phyloP scores from a whole-genome alignment of 192 early-diverging fungal genomes.

The Coemansia sp. region DNA sequence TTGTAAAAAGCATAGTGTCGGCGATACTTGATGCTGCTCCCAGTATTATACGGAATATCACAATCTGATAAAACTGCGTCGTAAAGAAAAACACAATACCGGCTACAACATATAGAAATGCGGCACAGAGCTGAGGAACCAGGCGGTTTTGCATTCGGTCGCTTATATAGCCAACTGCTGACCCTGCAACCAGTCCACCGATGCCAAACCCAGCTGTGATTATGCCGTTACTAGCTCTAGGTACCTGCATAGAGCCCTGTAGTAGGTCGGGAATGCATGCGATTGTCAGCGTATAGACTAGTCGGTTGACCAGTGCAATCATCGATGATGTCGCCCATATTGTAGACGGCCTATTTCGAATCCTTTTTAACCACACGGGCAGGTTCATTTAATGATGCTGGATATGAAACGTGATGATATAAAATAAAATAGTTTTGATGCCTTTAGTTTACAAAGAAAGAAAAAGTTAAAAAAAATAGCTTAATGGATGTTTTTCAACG shows the following conservation, averaged over 20 bases:
- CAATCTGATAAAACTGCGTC: constrained; percentile 30
- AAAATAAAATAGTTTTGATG: neutral
- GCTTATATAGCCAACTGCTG: constrained; percentile 35
- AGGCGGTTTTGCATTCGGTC: constrained; percentile 39
- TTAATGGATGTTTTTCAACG: neutral
- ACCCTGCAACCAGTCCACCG: constrained; percentile 33
- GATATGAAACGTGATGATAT: neutral
- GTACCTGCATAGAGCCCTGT: constrained; percentile 24
- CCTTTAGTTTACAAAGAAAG: neutral
- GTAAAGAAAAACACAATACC: constrained; percentile 32
- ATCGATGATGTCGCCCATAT: constrained; percentile 36
- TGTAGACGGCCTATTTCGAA: constrained; percentile 39
- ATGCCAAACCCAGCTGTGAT: constrained; percentile 45
- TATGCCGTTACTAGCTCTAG: constrained; percentile 39
- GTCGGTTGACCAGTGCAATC: constrained; percentile 40
- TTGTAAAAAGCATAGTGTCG: constrained; percentile 47
- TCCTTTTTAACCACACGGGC: constrained; percentile 10
- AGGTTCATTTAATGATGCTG: constrained; percentile 4
- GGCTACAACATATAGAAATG: constrained; percentile 26
- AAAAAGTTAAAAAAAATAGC: neutral
- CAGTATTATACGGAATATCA: constrained; percentile 34
- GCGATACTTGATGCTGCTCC: constrained; percentile 42
- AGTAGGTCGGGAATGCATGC: constrained; percentile 44
- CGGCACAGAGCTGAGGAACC: constrained; percentile 22
- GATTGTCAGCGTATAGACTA: constrained; percentile 44